phyloP scores from a whole-genome alignment of 805 yeast genomes.

The Wickerhamiella spandovensis region DNA sequence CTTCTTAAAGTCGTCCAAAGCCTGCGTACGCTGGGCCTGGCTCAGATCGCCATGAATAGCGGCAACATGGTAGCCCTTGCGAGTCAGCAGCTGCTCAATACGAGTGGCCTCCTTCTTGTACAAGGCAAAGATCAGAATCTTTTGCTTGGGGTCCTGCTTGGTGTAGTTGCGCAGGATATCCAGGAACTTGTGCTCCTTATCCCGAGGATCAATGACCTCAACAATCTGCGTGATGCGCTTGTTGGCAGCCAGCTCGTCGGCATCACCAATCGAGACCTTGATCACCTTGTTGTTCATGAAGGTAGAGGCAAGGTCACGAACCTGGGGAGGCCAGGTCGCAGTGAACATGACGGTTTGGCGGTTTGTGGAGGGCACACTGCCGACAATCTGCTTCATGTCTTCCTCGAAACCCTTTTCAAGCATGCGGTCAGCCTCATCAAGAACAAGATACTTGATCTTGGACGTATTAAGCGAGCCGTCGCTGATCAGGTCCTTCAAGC shows the following conservation, averaged over 20 bases:
- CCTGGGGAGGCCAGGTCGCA: conserved; percentile 99
- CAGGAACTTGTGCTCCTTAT: conserved; percentile 65
- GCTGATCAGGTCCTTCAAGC: conserved; percentile 77
- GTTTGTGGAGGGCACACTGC: conserved; percentile 34
- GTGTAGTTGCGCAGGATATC: conserved; percentile 57
- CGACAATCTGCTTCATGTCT: conserved; percentile 76
- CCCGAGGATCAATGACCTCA: conserved; percentile 74
- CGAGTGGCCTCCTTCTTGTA: conserved; percentile 95
- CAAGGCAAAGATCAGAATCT: conserved; percentile 80
- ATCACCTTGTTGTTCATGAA: conserved; percentile 71
- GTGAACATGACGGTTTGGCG: conserved; percentile 97
- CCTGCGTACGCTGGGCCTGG: conserved; percentile 83
- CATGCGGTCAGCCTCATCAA: conserved; percentile 99
- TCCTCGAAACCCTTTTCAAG: conserved; percentile 96
- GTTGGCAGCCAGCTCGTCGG: conserved; percentile 89
- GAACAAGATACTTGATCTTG: conserved; percentile 60
- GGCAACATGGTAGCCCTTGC: conserved; percentile 68
- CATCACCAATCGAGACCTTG: conserved; percentile 82
- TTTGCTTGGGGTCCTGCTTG: conserved; percentile 43
- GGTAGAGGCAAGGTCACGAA: conserved; percentile 74
- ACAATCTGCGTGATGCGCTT: conserved; percentile 87
- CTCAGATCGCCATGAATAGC: conserved; percentile 94
- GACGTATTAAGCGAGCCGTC: conserved; percentile 71
- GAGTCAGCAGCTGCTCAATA: conserved; percentile 59
- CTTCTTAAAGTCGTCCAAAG: conserved; percentile 70